A percentile compares a stretch with the other conserved stretches of the same genome.
These are phyloP conservation scores for Pythium utonaiense DNA, from an alignment of 352 stramenopile genomes.

Conservation along the genomic window DNA sequence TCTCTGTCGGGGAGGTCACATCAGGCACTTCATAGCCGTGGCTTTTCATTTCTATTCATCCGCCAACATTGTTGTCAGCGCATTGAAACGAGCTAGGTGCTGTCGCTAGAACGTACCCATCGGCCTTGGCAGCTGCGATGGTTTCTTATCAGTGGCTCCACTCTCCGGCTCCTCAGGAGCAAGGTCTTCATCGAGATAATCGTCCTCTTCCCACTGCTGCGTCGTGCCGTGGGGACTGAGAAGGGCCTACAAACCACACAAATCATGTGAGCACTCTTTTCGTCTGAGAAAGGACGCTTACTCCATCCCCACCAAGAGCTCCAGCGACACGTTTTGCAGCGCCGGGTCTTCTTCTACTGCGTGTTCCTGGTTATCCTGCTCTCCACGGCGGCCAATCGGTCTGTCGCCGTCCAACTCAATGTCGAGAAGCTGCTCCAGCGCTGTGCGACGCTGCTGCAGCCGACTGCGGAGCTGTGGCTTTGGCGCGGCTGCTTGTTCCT, in stretches of 20 bases:
- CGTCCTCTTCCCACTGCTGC: slow-evolving; percentile 44
- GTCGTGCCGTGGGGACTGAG: slow-evolving; percentile 65
- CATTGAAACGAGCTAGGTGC: neutral
- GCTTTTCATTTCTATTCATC: neutral
- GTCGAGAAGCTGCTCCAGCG: slow-evolving; percentile 44
- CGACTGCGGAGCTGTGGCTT: neutral
- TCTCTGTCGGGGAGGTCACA: slow-evolving; percentile 43
- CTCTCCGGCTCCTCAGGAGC: slow-evolving; percentile 4
- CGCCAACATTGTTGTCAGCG: neutral
- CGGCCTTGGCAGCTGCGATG: neutral
- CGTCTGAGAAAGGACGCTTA: neutral
- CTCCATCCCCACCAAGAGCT: slow-evolving; percentile 41
- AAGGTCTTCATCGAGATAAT: slow-evolving; percentile 4
- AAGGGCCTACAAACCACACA: slow-evolving; percentile 36
- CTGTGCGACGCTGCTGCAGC: slow-evolving; percentile 18
- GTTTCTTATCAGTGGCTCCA: slow-evolving; percentile 6
- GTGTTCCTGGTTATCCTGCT: slow-evolving; percentile 16
- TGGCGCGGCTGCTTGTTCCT: slow-evolving; percentile 3
- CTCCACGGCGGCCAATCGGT: neutral
- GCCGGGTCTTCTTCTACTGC: slow-evolving; percentile 10
- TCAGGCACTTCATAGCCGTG: slow-evolving; percentile 2
- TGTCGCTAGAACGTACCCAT: neutral
- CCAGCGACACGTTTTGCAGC: slow-evolving; percentile 37
- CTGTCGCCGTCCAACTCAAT: slow-evolving; percentile 34
- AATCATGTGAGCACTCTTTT: neutral